Evolutionary conservation across 148 eudicot genomes (phyloP).

Genomic region (Pharnaceum exiguum): DNA sequence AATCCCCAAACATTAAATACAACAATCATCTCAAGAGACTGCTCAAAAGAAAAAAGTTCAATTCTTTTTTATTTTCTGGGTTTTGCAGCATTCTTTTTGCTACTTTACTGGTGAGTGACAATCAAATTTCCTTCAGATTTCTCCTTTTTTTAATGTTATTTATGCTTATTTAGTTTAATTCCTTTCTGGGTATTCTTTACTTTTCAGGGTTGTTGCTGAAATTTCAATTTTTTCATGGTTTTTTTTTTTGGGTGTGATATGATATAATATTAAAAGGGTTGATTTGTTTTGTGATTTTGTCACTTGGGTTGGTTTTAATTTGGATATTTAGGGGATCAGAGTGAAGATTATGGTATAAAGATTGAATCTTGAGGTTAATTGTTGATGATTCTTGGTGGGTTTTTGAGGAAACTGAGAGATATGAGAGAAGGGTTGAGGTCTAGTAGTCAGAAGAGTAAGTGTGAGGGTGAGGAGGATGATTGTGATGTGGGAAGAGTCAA

Average conservation of each 20-base stretch:
- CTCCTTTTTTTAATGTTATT: background rate
- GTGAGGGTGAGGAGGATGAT: background rate
- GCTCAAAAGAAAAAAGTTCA: background rate
- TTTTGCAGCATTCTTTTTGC: slow-evolving; percentile 19
- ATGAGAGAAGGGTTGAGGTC: slow-evolving; percentile 52
- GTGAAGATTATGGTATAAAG: background rate
- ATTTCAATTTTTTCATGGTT: slow-evolving; percentile 3
- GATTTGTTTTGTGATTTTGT: background rate
- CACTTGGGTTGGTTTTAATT: background rate
- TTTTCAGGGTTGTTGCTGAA: slow-evolving; percentile 8
- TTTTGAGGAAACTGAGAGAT: slow-evolving; percentile 21
- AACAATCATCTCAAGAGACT: background rate
- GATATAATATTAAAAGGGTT: slow-evolving; percentile 2
- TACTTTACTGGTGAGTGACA: slow-evolving; percentile 3
- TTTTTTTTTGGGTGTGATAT: slow-evolving; percentile 9
- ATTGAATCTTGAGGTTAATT: slow-evolving; percentile 6
- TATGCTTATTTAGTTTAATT: background rate
- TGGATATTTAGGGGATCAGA: slow-evolving; percentile 3
- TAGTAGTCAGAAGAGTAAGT: slow-evolving; percentile 18
- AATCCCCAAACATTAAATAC: slow-evolving; percentile 7
- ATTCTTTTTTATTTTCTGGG: slow-evolving; percentile 12
- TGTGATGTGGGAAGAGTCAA: slow-evolving; percentile 11
- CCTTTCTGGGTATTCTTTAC: background rate
- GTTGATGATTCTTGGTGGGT: slow-evolving; percentile 4
- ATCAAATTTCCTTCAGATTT: background rate